phyloP scores from a whole-genome alignment of 1,139 yeast genomes.

The Keqinozyma sinolaborantium region DNA sequence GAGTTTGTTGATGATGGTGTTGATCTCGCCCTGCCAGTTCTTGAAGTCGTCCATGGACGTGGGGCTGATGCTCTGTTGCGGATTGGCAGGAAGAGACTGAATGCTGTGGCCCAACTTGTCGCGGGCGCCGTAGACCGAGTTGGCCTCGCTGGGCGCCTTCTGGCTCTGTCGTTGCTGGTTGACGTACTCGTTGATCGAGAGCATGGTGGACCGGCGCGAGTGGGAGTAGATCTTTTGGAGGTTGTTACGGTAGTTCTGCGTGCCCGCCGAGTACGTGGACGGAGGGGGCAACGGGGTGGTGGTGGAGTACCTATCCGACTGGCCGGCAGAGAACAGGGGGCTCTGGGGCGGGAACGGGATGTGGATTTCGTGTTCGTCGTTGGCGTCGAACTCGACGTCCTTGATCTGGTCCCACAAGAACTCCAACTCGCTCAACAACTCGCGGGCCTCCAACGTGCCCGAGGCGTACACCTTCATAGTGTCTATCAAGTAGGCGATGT shows the following conservation, averaged over 20 bases:
- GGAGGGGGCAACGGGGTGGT: conserved; percentile 28
- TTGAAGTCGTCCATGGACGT: conserved; percentile 33
- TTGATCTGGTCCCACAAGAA: conserved; percentile 74
- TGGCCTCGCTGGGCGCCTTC: neutral
- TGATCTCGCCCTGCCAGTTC: conserved; percentile 46
- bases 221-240: conserved; percentile 45
- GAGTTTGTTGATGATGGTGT: conserved; percentile 35
- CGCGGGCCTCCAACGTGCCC: conserved; percentile 66
- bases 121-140: neutral
- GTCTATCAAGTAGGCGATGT: conserved; percentile 64
- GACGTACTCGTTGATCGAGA: conserved; percentile 36
- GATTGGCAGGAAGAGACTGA: conserved; percentile 8
- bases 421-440: conserved; percentile 62
- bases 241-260: conserved; percentile 30
- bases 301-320: conserved; percentile 36
- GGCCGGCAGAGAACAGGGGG: conserved; percentile 33
- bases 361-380: conserved; percentile 25
- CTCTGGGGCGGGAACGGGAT: conserved; percentile 33
- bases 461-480: conserved; percentile 73
- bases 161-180: conserved; percentile 27
- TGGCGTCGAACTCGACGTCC: conserved; percentile 39
- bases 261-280: conserved; percentile 18
- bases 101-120: conserved; percentile 7
- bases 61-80: conserved; percentile 3
- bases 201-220: conserved; percentile 38